phyloP scores from a whole-genome alignment of 129 eudicot species.

The carrot (Daucus carota) region DNA sequence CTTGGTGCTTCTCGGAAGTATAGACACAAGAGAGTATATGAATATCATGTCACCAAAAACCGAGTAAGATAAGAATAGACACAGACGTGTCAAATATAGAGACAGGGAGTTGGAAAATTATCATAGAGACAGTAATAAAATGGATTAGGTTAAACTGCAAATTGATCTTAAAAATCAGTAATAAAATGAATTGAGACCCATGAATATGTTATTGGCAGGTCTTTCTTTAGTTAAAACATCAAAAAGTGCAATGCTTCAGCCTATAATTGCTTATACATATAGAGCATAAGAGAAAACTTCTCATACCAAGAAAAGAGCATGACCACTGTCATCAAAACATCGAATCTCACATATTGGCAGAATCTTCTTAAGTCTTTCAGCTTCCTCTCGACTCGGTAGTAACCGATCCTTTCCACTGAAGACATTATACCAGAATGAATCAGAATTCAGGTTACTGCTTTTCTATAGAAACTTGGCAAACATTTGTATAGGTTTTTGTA shows the following conservation, averaged over 20 bases:
- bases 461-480: background rate
- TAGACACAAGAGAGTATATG: background rate
- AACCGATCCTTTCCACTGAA: slow-evolving; percentile 64
- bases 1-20: background rate
- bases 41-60: background rate
- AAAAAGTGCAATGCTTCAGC: background rate
- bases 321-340: slow-evolving; percentile 32
- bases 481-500: background rate
- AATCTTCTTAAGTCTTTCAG: slow-evolving; percentile 45
- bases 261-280: background rate
- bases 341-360: slow-evolving; percentile 57
- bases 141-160: background rate
- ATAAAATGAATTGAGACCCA: background rate
- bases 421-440: slow-evolving; percentile 5
- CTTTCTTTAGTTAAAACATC: background rate
- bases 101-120: background rate
- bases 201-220: background rate
- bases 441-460: no score
- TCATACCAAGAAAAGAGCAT: slow-evolving; percentile 62
- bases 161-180: background rate
- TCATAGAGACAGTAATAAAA: background rate
- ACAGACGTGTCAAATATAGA: background rate
- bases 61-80: background rate
- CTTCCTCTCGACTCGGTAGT: slow-evolving; percentile 68
- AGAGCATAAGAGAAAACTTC: slow-evolving; percentile 11